Conservation (phyloP, 2,329 filamentous ascomycete species). For the Moelleriella libera region DNA sequence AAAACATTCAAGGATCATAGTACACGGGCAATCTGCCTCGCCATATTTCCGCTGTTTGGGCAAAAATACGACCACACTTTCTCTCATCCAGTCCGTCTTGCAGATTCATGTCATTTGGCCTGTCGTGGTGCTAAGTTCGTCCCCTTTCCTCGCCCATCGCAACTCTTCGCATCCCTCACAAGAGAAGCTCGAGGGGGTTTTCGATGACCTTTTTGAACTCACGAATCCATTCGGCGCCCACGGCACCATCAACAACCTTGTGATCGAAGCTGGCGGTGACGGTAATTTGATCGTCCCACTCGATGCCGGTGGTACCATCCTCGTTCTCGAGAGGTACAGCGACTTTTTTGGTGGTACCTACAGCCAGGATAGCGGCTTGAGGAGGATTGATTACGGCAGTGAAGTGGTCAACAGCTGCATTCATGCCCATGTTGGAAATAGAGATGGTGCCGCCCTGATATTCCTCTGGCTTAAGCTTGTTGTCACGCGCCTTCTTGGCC, state of each 20-base stretch:
- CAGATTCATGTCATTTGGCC: not conserved
- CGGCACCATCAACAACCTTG: constrained; percentile 93
- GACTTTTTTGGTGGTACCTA: constrained; percentile 92
- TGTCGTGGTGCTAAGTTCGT: not conserved
- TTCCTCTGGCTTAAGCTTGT: constrained; percentile 98
- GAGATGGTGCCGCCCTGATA: constrained; percentile 98
- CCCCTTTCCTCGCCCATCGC: constrained; percentile 1
- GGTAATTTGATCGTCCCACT: constrained; percentile 95
- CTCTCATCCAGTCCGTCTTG: not conserved
- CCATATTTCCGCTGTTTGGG: not conserved
- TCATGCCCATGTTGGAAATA: constrained; percentile 99
- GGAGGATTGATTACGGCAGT: constrained; percentile 98
- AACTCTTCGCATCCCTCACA: constrained; percentile 31
- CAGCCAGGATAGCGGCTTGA: constrained; percentile 86
- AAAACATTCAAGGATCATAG: constrained; percentile 27
- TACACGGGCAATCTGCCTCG: constrained; percentile 21
- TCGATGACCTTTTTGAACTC: constrained; percentile 96
- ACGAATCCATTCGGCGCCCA: constrained; percentile 91
- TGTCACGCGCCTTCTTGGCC: constrained; percentile 86
- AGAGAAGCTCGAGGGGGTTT: constrained; percentile 88
- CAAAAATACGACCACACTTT: too few species aligned
- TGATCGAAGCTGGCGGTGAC: constrained; percentile 96
- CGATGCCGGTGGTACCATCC: constrained; percentile 59
- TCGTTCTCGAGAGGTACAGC: constrained; percentile 75
- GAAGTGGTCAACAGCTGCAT: constrained; percentile 88